Conservation (phyloP, 2,329 filamentous ascomycete genomes). For the Colletotrichum eremochloae region DNA sequence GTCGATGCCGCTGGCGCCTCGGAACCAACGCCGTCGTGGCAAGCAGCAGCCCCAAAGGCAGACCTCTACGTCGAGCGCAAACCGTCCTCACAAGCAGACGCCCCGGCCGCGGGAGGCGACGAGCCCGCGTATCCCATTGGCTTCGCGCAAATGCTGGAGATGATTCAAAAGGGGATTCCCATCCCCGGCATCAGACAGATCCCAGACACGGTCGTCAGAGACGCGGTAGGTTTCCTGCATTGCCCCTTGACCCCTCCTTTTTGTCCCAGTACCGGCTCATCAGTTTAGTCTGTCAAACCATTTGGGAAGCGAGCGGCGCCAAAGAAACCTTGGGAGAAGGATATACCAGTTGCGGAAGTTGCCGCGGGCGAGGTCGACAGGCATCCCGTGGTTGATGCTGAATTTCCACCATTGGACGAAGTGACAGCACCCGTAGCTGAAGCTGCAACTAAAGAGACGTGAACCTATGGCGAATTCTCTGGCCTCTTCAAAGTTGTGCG, state of each 20-base stretch:
- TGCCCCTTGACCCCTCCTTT: not conserved
- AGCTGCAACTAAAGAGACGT: conserved; percentile 16
- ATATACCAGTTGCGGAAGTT: conserved; percentile 45
- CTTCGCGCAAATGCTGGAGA: conserved; percentile 87
- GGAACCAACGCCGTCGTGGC: conserved; percentile 57
- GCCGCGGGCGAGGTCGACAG: conserved; percentile 5
- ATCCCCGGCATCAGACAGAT: conserved; percentile 92
- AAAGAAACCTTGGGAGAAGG: conserved; percentile 84
- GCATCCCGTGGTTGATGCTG: conserved; percentile 50
- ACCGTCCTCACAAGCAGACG: conserved; percentile 40
- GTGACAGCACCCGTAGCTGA: conserved; percentile 23
- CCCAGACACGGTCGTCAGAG: conserved; percentile 81
- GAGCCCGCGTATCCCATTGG: conserved; percentile 82
- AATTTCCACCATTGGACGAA: conserved; percentile 51
- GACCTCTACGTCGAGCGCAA: conserved; percentile 61
- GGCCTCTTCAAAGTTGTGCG: not conserved
- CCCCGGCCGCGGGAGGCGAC: conserved; percentile 50
- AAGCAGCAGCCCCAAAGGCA: conserved; percentile 62
- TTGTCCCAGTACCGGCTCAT: not conserved
- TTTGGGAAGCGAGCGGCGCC: conserved; percentile 63
- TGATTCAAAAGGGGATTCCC: conserved; percentile 84
- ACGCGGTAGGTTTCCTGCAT: conserved; percentile 66
- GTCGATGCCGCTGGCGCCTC: not conserved
- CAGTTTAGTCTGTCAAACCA: conserved; percentile 59
- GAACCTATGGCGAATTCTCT: not conserved